Evolutionary conservation across 2,329 filamentous ascomycete species (phyloP).

Genomic region (Aspergillus vadensis): DNA sequence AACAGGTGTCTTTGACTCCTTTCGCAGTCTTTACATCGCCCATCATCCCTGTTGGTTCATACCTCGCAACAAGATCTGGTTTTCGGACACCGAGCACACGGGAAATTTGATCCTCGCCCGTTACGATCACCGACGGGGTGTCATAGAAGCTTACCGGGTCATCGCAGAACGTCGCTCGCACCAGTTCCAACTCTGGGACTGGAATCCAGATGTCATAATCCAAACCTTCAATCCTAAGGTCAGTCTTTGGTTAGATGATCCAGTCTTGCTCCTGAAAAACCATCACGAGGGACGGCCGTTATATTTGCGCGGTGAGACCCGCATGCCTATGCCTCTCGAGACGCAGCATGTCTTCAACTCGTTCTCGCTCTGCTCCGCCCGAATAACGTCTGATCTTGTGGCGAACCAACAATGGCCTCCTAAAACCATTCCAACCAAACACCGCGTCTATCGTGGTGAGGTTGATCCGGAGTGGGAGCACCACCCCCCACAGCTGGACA

Average conservation of each 20-base stretch:
- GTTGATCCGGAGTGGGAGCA: conserved; percentile 47
- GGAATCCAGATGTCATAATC: conserved; percentile 66
- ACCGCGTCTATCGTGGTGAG: conserved; percentile 57
- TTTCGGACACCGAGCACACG: conserved; percentile 70
- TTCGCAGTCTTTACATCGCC: conserved; percentile 69
- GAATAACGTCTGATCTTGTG: conserved; percentile 47
- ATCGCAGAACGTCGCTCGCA: conserved; percentile 63
- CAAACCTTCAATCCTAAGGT: conserved; percentile 72
- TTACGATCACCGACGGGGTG: conserved; percentile 71
- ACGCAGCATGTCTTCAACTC: conserved; percentile 62
- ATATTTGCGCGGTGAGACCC: conserved; percentile 46
- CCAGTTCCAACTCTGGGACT: conserved; percentile 64
- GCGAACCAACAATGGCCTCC: conserved; percentile 73
- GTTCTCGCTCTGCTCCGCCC: conserved; percentile 63
- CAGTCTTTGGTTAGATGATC: conserved; percentile 72
- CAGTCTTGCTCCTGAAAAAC: conserved; percentile 62
- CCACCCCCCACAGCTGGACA: conserved; percentile 54
- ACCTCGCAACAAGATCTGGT: conserved; percentile 79
- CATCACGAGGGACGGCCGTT: conserved; percentile 21
- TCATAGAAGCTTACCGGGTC: conserved; percentile 79
- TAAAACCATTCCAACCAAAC: conserved; percentile 63
- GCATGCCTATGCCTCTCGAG: conserved; percentile 58
- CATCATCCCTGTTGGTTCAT: conserved; percentile 87
- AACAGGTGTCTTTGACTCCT: conserved; percentile 63
- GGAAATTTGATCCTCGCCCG: conserved; percentile 76